Evolutionary conservation across 2,329 filamentous ascomycete species (phyloP).

Genomic region (Scytalidium lignicola): DNA sequence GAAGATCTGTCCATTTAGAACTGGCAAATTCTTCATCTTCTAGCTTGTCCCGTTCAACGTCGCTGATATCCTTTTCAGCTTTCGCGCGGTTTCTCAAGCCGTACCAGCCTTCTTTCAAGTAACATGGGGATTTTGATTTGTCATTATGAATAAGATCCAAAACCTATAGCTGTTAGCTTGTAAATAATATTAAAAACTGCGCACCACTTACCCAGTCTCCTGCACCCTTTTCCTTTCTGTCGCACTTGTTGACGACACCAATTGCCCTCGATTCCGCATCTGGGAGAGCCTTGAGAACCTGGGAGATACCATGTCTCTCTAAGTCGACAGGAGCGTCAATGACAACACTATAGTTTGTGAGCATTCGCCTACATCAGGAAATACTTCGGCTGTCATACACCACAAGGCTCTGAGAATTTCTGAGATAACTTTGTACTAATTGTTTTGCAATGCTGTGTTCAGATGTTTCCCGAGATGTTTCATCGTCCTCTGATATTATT

Average conservation of each 20-base stretch:
- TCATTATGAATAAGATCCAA: slow-evolving; percentile 11
- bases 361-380: background rate
- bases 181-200: slow-evolving; percentile 21
- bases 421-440: slow-evolving; percentile 30
- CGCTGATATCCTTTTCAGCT: slow-evolving; percentile 20
- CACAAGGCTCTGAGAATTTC: slow-evolving; percentile 35
- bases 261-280: slow-evolving; percentile 25
- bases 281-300: slow-evolving; percentile 21
- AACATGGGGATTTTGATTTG: slow-evolving; percentile 27
- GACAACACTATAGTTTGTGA: slow-evolving; percentile 28
- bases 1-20: slow-evolving; percentile 11
- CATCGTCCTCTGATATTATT: slow-evolving; percentile 1
- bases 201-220: slow-evolving; percentile 19
- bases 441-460: slow-evolving; percentile 11
- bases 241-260: slow-evolving; percentile 39
- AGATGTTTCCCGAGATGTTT: background rate
- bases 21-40: slow-evolving; percentile 12
- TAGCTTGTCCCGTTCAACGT: slow-evolving; percentile 10
- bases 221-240: slow-evolving; percentile 23
- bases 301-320: slow-evolving; percentile 32
- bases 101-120: slow-evolving; percentile 38
- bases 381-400: slow-evolving; percentile 18
- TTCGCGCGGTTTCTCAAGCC: slow-evolving; percentile 36
- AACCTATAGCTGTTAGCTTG: slow-evolving; percentile 27
- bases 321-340: slow-evolving; percentile 32